Evolutionary conservation across 78 protist species (phyloP).

Genomic region (Planoprotostelium fungivorum): DNA sequence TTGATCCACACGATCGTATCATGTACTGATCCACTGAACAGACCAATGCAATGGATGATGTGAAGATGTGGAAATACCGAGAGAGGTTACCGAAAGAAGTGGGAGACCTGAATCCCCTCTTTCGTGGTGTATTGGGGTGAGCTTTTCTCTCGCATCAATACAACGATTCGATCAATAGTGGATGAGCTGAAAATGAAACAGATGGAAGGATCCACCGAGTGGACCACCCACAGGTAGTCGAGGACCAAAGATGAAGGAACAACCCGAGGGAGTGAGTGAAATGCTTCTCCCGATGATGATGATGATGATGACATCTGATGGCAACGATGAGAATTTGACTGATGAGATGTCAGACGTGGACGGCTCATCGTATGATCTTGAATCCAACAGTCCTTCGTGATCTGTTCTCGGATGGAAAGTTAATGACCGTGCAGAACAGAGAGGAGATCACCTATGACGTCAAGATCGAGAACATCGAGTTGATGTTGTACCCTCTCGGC

Average conservation of each 20-base stretch:
- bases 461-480: not conserved
- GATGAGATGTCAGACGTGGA: not conserved
- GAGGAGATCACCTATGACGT: constrained; percentile 22
- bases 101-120: constrained; percentile 12
- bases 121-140: constrained; percentile 12
- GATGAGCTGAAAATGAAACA: not conserved
- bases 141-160: no score
- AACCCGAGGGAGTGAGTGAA: not conserved
- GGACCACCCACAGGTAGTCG: not conserved
- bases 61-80: constrained; percentile 12
- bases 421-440: constrained; percentile 8
- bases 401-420: constrained; percentile 20
- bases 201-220: not conserved
- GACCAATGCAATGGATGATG: constrained; percentile 3
- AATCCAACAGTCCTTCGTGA: not conserved
- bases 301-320: no score
- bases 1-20: no score
- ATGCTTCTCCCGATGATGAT: no score
- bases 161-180: not conserved
- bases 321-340: not conserved
- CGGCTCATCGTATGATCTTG: not conserved
- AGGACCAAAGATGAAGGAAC: constrained; percentile 16
- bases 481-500: constrained; percentile 21
- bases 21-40: not conserved
- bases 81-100: constrained; percentile 11